Evolutionary conservation across 805 yeast genomes (phyloP).

Genomic region (Saccharomycopsis synnaedendra): DNA sequence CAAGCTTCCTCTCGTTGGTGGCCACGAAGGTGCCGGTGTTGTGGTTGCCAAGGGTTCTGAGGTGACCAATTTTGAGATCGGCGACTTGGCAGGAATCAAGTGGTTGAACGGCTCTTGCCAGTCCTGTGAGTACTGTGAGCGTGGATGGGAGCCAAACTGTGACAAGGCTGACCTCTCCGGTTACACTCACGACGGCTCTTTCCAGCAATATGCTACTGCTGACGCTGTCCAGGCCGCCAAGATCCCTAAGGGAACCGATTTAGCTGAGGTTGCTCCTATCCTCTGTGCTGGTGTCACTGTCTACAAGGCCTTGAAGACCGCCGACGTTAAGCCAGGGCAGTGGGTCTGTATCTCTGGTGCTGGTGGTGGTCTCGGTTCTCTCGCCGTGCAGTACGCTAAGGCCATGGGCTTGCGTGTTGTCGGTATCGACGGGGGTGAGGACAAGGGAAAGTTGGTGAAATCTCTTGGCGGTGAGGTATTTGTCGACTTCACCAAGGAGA

Average conservation of each 20-base stretch:
- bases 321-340: conserved; percentile 56
- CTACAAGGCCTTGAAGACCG: conserved; percentile 80
- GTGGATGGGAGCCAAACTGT: conserved; percentile 62
- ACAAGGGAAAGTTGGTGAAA: conserved; percentile 42
- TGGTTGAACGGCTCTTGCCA: conserved; percentile 76
- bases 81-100: conserved; percentile 76
- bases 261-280: conserved; percentile 70
- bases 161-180: conserved; percentile 65
- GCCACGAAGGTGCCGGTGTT: conserved; percentile 85
- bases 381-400: conserved; percentile 63
- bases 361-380: conserved; percentile 69
- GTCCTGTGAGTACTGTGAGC: conserved; percentile 65
- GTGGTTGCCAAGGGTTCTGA: conserved; percentile 67
- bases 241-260: conserved; percentile 63
- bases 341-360: conserved; percentile 76
- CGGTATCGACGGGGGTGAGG: conserved; percentile 63
- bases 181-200: conserved; percentile 82
- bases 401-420: conserved; percentile 69
- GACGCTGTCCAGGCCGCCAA: conserved; percentile 81
- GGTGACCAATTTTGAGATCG: conserved; percentile 62
- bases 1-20: conserved; percentile 72
- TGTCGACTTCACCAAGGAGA: conserved; percentile 45
- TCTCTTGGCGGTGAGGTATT: conserved; percentile 57
- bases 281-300: conserved; percentile 89
- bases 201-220: conserved; percentile 85